These are phyloP conservation scores for Cyclotella sp. DNA, from an alignment of 108 stramenopile genomes.

Conservation along the genomic window DNA sequence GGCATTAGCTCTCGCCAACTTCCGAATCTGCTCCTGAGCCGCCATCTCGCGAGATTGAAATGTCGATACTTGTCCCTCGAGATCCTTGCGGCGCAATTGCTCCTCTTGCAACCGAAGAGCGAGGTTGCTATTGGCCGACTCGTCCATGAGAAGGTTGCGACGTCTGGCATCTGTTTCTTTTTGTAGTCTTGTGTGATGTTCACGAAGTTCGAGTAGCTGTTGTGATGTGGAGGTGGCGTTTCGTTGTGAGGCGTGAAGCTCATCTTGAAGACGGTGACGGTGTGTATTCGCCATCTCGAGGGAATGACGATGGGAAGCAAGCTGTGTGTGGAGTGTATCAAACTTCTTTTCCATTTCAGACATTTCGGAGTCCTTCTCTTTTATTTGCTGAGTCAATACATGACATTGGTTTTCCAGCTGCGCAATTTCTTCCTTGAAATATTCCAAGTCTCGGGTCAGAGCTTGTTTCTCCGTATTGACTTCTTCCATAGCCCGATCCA, in stretches of 20 bases:
- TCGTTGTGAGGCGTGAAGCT: conserved; percentile 35
- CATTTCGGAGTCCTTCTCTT: conserved; percentile 17
- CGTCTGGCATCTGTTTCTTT: conserved; percentile 4
- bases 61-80: conserved; percentile 2
- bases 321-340: conserved; percentile 13
- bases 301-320: conserved; percentile 19
- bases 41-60: background rate
- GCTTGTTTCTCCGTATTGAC: conserved; percentile 15
- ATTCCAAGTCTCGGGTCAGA: conserved; percentile 25
- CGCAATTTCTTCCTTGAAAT: conserved; percentile 16
- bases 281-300: conserved; percentile 21
- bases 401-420: conserved; percentile 13
- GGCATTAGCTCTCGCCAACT: conserved; percentile 20
- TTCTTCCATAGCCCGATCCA: conserved; percentile 31
- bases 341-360: conserved; percentile 24
- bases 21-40: conserved; percentile 14
- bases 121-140: conserved; percentile 3
- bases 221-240: conserved; percentile 35
- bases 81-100: conserved; percentile 1
- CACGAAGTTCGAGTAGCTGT: conserved; percentile 33
- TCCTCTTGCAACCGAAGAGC: conserved; percentile 15
- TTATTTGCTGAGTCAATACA: conserved; percentile 11
- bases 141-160: background rate
- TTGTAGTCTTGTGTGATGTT: conserved; percentile 29
- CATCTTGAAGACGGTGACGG: conserved; percentile 44